A percentile compares a stretch with the other conserved stretches of the same genome.
phyloP scores from a whole-genome alignment of 139 green algal genomes.

The Closterium sp. region DNA sequence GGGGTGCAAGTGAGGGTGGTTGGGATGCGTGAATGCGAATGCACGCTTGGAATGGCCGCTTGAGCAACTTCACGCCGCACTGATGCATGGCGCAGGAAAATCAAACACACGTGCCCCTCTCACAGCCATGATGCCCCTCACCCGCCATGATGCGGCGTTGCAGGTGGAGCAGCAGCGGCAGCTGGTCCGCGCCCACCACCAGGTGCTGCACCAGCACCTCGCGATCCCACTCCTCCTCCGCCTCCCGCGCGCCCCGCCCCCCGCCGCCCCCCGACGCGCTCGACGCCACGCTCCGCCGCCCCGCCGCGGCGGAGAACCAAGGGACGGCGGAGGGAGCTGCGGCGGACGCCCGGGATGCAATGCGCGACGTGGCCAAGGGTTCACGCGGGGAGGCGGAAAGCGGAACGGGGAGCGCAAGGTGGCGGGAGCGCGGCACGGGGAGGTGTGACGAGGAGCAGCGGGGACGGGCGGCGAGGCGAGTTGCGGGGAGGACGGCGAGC shows the following conservation, averaged over 20 bases:
- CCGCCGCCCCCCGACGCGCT: not conserved
- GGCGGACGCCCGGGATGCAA: not conserved
- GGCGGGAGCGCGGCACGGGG: not conserved
- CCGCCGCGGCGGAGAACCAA: not conserved
- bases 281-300: not conserved
- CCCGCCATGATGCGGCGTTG: conserved; percentile 26
- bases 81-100: too few species aligned
- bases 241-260: too few species aligned
- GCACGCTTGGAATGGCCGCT: too few species aligned
- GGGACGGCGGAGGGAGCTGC: not conserved
- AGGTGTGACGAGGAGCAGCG: not conserved
- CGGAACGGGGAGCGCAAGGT: not conserved
- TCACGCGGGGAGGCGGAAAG: not conserved
- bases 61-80: too few species aligned
- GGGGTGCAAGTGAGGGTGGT: too few species aligned
- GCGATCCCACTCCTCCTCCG: not conserved
- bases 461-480: not conserved
- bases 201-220: conserved; percentile 48
- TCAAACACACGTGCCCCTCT: too few species aligned
- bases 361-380: too few species aligned
- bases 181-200: conserved; percentile 45
- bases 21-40: too few species aligned
- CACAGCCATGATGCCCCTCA: too few species aligned
- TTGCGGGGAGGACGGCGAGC: not conserved
- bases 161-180: conserved; percentile 26